A percentile compares a stretch with the other conserved stretches of the same genome.
Conservation (phyloP, 2,329 filamentous ascomycete species). For the Penicillium verrucosum region DNA sequence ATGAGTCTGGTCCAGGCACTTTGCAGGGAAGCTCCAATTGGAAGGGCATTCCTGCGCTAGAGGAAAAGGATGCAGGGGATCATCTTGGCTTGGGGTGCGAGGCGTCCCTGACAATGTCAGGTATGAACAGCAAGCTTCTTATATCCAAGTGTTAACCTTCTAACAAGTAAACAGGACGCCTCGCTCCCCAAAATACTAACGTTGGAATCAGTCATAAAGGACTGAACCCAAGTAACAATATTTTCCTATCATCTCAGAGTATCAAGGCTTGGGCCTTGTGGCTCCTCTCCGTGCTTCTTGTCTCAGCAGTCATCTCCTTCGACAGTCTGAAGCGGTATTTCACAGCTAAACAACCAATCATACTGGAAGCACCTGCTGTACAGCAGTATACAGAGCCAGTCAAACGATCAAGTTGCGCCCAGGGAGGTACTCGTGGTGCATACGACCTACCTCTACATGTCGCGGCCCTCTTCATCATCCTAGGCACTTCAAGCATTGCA, state of each 20-base stretch:
- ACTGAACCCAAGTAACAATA: not conserved
- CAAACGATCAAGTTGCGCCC: conserved; percentile 26
- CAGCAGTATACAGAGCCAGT: not conserved
- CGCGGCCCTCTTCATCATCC: conserved; percentile 61
- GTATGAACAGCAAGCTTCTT: conserved; percentile 12
- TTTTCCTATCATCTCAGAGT: conserved; percentile 11
- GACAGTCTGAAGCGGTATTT: conserved; percentile 14
- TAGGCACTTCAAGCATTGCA: conserved; percentile 53
- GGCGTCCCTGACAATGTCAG: conserved; percentile 32
- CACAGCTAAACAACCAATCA: not conserved
- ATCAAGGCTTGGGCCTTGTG: conserved; percentile 24
- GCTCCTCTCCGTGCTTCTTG: conserved; percentile 27
- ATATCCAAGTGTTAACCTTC: not conserved
- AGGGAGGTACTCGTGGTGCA: conserved; percentile 22
- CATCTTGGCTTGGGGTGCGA: not conserved
- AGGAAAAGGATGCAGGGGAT: conserved; percentile 8
- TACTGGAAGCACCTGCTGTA: not conserved
- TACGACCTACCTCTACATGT: conserved; percentile 65
- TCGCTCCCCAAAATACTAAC: conserved; percentile 12
- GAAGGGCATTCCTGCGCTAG: not conserved
- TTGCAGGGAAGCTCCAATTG: conserved; percentile 7
- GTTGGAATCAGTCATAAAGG: conserved; percentile 1
- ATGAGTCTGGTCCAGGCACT: not conserved
- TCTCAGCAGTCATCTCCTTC: conserved; percentile 24
- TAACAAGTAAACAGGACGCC: conserved; percentile 19